Evolutionary conservation across 352 stramenopile species (phyloP).

Genomic region (Phytopythium ostracodes): DNA sequence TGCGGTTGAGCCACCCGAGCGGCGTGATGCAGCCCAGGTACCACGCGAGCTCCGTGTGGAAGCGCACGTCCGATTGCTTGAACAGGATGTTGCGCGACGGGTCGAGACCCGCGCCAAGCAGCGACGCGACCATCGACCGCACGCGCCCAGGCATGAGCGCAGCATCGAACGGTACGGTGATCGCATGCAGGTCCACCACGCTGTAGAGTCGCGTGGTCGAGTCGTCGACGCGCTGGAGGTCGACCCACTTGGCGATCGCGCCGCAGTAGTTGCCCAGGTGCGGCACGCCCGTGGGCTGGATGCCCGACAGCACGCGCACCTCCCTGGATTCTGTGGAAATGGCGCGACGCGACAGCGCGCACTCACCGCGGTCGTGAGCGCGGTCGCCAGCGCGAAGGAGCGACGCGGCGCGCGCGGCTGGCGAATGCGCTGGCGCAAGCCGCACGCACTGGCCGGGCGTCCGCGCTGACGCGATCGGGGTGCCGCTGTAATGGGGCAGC

Average conservation of each 20-base stretch:
- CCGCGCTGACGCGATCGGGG: not conserved
- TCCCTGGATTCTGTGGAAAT: not conserved
- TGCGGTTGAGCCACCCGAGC: constrained; percentile 97
- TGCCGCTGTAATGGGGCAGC: no score
- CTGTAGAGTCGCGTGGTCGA: constrained; percentile 38
- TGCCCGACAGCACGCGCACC: constrained; percentile 92
- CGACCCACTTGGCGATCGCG: constrained; percentile 97
- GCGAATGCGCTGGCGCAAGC: not conserved
- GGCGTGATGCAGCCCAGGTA: constrained; percentile 96
- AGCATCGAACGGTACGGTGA: constrained; percentile 96
- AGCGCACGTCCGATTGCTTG: constrained; percentile 70
- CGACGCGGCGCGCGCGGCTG: not conserved
- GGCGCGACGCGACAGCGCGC: not conserved
- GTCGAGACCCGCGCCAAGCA: constrained; percentile 93
- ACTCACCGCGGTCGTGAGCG: not conserved
- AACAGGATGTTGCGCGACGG: constrained; percentile 70
- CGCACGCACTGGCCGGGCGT: not conserved
- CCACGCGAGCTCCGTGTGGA: constrained; percentile 97
- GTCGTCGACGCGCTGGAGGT: constrained; percentile 78
- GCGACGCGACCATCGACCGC: constrained; percentile 89
- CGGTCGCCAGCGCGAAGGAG: not conserved
- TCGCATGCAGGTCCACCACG: constrained; percentile 97
- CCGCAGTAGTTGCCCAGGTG: constrained; percentile 99
- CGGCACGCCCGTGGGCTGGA: constrained; percentile 97
- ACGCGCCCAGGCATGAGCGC: constrained; percentile 86